Evolutionary conservation across 305 asterid species (phyloP), one percentile per base, ranked within the genome.

Genomic region (Striga hermonthica): DNA sequence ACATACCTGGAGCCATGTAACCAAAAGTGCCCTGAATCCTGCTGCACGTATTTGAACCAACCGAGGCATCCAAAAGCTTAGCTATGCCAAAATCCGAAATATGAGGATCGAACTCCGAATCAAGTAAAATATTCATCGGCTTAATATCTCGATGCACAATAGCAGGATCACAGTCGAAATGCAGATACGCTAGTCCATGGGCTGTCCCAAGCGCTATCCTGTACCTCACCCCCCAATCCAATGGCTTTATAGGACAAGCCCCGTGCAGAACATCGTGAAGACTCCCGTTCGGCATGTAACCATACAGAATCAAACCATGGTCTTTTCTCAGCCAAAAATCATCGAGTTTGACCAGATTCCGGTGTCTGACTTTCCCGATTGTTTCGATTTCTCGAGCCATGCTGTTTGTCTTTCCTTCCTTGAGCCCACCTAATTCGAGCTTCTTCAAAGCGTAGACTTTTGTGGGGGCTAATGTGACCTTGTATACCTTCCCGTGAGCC

Each of bases 21-120:
- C 95, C 95, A 44, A 81, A 68, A 13, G 95, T 89, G 58, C 98
- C 98, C 65, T 74, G 82, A 63, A 87, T 75, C 15, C 57, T 43
- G 52, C 72, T 75, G 62, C 82, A 85, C 44, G 79, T 70, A 28
- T 75, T 7, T 1, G 83, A 76, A 68, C 80, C 45, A 64, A 76
- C 75, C 0, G 95, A 77, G 57, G 81, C 91, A 57, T 89, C 92
- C 78, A 91, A 72, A 72, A 91, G 85, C 85, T 84, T 86, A 57
- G 98, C 91, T 58, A 88, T 82, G 65, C 98, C 98, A 59, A 91
- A 91, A 76, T 91, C 98, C 0, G 98, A 86, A 64, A 91, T 83
- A 75, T 82, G 98, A 31, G 98, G 89, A 82, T 82, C 95, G 71
- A 86, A 65, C 1, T 88, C 94, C 4, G 86, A 80, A 70, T 91